Conservation (phyloP, 2,329 filamentous ascomycete genomes). For the Epichloe gansuensis region DNA sequence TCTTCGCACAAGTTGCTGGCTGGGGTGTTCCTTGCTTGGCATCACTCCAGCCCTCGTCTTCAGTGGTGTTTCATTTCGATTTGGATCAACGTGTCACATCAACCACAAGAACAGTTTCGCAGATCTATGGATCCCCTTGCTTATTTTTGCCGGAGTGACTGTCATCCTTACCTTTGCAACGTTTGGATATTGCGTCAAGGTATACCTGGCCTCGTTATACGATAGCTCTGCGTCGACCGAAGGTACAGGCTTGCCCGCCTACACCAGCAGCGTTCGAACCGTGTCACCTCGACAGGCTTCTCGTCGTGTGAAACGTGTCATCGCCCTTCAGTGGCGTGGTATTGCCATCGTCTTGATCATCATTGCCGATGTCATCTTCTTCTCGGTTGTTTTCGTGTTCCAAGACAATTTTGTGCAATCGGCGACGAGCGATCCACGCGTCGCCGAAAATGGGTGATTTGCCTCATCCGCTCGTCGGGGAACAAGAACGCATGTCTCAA, state of each 20-base stretch:
- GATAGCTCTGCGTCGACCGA: conserved; percentile 61
- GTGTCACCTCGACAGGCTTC: conserved; percentile 81
- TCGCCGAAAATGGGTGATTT: conserved; percentile 55
- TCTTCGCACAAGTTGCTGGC: conserved; percentile 64
- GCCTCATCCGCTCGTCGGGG: conserved; percentile 43
- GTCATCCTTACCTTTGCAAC: conserved; percentile 75
- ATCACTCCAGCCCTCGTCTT: conserved; percentile 66
- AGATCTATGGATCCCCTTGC: conserved; percentile 81
- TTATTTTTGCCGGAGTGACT: conserved; percentile 64
- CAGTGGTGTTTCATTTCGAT: conserved; percentile 89
- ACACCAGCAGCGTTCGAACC: conserved; percentile 61
- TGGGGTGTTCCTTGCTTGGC: conserved; percentile 71
- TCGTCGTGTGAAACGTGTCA: conserved; percentile 70
- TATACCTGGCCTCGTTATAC: conserved; percentile 75
- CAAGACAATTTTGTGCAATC: conserved; percentile 62
- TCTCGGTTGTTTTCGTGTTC: conserved; percentile 81
- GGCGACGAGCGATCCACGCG: conserved; percentile 37
- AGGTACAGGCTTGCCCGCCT: conserved; percentile 56
- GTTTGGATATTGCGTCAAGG: conserved; percentile 85
- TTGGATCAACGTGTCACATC: conserved; percentile 85
- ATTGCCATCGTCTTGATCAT: conserved; percentile 85
- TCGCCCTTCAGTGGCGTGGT: conserved; percentile 88
- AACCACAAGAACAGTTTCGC: conserved; percentile 76
- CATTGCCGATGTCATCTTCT: conserved; percentile 84
- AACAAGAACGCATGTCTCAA: conserved; percentile 56